Evolutionary conservation across 2,329 filamentous ascomycete species (phyloP).

Genomic region (Helicocarpus griseus): DNA sequence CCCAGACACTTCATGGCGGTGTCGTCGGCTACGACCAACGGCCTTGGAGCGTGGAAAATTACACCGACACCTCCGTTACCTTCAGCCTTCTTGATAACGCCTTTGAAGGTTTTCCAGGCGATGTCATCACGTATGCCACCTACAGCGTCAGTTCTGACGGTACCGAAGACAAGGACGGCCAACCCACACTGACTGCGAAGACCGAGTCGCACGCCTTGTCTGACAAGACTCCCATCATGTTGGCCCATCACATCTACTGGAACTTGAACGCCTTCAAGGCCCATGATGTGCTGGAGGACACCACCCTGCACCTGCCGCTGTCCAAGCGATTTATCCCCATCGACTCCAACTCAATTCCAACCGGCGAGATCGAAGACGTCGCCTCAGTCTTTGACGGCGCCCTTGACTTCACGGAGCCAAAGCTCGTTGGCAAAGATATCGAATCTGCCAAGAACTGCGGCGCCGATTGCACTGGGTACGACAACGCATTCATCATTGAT

Average conservation of each 20-base stretch:
- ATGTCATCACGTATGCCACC: slow-evolving; percentile 37
- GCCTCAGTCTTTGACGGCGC: slow-evolving; percentile 54
- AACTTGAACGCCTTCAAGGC: slow-evolving; percentile 41
- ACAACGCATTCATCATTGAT: slow-evolving; percentile 46
- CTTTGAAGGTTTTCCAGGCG: slow-evolving; percentile 38
- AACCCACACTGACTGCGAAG: slow-evolving; percentile 35
- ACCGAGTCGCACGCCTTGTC: slow-evolving; percentile 37
- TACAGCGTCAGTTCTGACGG: slow-evolving; percentile 32
- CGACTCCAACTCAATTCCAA: slow-evolving; percentile 61
- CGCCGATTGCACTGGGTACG: slow-evolving; percentile 72
- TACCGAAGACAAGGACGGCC: slow-evolving; percentile 23
- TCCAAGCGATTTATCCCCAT: slow-evolving; percentile 36
- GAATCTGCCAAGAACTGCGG: slow-evolving; percentile 63
- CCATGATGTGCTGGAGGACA: slow-evolving; percentile 34
- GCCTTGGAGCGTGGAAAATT: slow-evolving; percentile 40
- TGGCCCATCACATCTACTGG: slow-evolving; percentile 44
- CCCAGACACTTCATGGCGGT: slow-evolving; percentile 45
- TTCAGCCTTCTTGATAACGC: slow-evolving; percentile 37
- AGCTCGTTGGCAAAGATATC: slow-evolving; percentile 66
- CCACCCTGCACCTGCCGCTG: slow-evolving; percentile 36
- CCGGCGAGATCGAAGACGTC: slow-evolving; percentile 63
- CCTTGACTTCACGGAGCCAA: slow-evolving; percentile 61
- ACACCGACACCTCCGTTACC: slow-evolving; percentile 33
- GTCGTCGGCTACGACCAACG: slow-evolving; percentile 38
- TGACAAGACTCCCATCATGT: slow-evolving; percentile 41